A percentile compares a stretch with the other conserved stretches of the same genome.
phyloP scores from a whole-genome alignment of 306 rosid species.

The Citrullus colocynthis region DNA sequence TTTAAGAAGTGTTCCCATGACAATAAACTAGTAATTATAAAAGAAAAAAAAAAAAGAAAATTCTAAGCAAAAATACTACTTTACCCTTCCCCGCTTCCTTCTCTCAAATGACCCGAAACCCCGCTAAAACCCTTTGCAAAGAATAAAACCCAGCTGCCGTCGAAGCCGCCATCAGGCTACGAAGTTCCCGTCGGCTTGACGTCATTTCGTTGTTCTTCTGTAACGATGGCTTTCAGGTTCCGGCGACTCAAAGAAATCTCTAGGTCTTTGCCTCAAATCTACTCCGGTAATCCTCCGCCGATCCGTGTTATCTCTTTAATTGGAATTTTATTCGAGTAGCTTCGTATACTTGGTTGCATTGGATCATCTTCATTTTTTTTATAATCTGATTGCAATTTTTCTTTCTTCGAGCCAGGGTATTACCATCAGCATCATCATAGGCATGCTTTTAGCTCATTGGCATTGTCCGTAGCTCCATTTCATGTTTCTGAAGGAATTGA shows the following conservation, averaged over 20 bases:
- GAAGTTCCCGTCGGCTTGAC: not conserved
- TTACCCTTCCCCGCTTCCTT: not conserved
- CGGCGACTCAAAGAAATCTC: constrained; percentile 5
- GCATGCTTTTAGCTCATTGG: constrained; percentile 3
- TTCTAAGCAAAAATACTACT: not conserved
- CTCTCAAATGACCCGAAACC: not conserved
- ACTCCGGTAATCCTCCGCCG: not conserved
- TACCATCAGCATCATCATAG: constrained; percentile 11
- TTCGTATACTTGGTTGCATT: not conserved
- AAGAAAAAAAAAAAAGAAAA: no score
- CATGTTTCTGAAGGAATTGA: constrained; percentile 12
- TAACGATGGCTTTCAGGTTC: not conserved
- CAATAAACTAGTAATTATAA: no score
- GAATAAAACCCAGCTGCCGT: not conserved
- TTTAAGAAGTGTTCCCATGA: no score
- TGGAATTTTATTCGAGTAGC: not conserved
- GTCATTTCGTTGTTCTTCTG: not conserved
- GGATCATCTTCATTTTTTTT: not conserved
- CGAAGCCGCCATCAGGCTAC: not conserved
- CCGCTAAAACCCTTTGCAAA: not conserved
- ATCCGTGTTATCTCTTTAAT: not conserved
- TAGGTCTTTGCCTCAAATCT: not conserved
- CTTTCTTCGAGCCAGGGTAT: not conserved
- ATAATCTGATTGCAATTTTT: not conserved
- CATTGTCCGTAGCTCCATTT: constrained; percentile 10